phyloP scores from a whole-genome alignment of 768 basidiomycete genomes.

The Tylopilus plumbeoviolaceoides region DNA sequence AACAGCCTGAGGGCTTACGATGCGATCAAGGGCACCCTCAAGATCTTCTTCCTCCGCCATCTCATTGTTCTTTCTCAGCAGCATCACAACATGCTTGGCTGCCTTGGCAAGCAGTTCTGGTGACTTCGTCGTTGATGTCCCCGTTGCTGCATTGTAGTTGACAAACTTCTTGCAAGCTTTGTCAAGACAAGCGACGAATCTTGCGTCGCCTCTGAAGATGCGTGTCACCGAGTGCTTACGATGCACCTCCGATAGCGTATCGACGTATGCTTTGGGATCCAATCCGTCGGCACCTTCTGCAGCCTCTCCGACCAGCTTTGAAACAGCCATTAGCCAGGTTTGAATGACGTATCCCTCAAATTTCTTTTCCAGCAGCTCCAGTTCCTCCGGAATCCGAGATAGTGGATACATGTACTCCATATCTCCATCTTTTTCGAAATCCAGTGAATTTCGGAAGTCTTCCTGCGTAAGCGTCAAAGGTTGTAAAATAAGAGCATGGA shows the following conservation, averaged over 20 bases:
- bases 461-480: conserved; percentile 87
- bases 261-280: conserved; percentile 93
- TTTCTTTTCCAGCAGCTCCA: conserved; percentile 85
- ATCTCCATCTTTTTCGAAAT: conserved; percentile 93
- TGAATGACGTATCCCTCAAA: conserved; percentile 97
- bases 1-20: conserved; percentile 58
- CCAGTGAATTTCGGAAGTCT: conserved; percentile 84
- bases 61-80: conserved; percentile 94
- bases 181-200: conserved; percentile 91
- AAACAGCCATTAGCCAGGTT: conserved; percentile 77
- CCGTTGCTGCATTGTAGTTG: conserved; percentile 89
- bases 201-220: conserved; percentile 88
- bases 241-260: conserved; percentile 87
- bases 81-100: conserved; percentile 86
- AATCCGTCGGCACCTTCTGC: conserved; percentile 52
- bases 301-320: conserved; percentile 59
- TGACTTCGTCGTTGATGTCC: conserved; percentile 76
- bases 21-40: conserved; percentile 85
- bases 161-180: conserved; percentile 95
- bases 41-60: conserved; percentile 90
- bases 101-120: conserved; percentile 89
- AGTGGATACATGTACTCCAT: conserved; percentile 96
- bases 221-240: conserved; percentile 83
- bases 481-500: conserved; percentile 85
- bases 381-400: conserved; percentile 82